Base-by-base conservation (phyloP, 108 stramenopile genomes). In the Nitzschia sp. region DNA sequence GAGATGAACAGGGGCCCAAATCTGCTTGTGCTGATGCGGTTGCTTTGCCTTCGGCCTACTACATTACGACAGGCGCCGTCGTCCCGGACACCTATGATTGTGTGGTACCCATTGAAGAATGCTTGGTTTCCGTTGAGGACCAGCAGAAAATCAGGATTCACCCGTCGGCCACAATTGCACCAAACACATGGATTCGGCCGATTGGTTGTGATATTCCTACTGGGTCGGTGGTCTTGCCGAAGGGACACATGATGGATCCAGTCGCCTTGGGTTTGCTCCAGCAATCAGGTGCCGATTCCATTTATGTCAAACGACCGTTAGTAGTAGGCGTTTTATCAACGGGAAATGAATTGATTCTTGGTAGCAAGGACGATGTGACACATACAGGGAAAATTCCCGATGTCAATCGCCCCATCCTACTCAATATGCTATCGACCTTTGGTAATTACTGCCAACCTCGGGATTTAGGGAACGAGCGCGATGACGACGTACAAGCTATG, bases 401-500 rank as follows among this genome's bases (percentile, higher is more conserved):
- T 74, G 92, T 85, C 31, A 99, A 99, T 71, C 86, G 97, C 31
- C 90, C 89, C 21, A 77, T 89, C 33, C 73, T 97, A 32, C 70
- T 95, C 1, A 81, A 88, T 4, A 36, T 85, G 46, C 67, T 93
- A 31, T 35, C 71, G 13, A 60, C 68, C 25, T 75, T 68, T 41
- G 53, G 45, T 3, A 61, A 32, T 19, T 23, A 38, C 6, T 85
- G 85, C 57, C 65, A 67, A 26, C 68, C 81, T 36, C 67, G 94
- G 13, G 96, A 97, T 77, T 76, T 95, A 16, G 97, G 98, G 22
- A 90, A 90, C 28, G 73, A 81, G 16, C 61, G 73, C 13, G 95
- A 97, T 71, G 85, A 92, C 50, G 72, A 84, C 61, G 64, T 84
- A 8, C 50, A 72, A 17, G 72, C 76, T 30, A 64, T 86, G 69